Base-by-base conservation (phyloP, 2,329 filamentous ascomycete species). In the Bipolaris zeicola region DNA sequence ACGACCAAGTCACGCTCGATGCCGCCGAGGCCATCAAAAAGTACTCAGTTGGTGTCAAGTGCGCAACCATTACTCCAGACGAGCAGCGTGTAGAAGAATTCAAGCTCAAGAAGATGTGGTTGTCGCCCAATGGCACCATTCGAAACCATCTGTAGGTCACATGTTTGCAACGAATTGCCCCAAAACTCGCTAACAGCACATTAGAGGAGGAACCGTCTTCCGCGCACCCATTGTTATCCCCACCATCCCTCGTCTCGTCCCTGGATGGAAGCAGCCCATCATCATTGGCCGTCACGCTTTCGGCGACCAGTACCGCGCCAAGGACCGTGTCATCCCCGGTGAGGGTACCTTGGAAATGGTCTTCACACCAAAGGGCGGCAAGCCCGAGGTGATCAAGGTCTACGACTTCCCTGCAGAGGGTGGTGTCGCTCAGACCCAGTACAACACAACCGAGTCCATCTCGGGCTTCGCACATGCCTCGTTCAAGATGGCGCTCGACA, bases 71-170 rank as follows among this genome's bases (percentile, higher is more conserved):
- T 82, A 99, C 95, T 41, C 95, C 95, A 37, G 95, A 99, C 77
- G 95, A 99, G 86, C 89, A 87, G 64, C 89, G 95, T 77, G 94
- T 99, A 28, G 86, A 98, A 83, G 95, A 98, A 81, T 99, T 98
- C 81, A 93, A 97, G 77, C 86, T 99, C 69, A 99, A 98, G 90
- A 89, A 98, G 83, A 98, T 98, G 95, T 99, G 95, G 95, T 85
- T 98, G 57, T 96, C 92, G 54, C 95, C 95, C 74, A 99, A 99
- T 78, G 95, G 95, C 76, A 99, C 87, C 60, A 88, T 89, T 75
- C 79, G 86, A 72, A 89, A 89, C 78, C 81, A 83, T 70, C 81
- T 88, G 78, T 82, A 76, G 69, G 80, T 26, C 26, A 13, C 67
- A n/a, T 43, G 13, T 2, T 33, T 6, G 18, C 2, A 5, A 10